These are phyloP conservation scores for Gamsiella multidivaricata DNA, from an alignment of 192 early-diverging fungal species.

Conservation along the genomic window DNA sequence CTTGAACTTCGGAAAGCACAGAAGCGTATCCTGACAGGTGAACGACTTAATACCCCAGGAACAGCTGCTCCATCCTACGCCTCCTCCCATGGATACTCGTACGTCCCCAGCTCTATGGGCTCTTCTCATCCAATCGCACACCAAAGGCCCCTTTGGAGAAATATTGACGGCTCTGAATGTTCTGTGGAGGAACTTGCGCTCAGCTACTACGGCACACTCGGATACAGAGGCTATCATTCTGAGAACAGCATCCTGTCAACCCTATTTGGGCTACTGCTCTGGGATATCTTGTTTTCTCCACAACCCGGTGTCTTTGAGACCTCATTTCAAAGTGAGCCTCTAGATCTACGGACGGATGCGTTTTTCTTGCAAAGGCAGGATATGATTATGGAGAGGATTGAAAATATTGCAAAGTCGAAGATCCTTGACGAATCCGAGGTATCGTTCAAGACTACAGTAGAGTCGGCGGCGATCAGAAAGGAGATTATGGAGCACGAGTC, in stretches of 20 bases:
- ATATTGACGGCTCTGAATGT: constrained; percentile 68
- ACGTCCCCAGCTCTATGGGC: constrained; percentile 28
- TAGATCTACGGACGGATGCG: constrained; percentile 73
- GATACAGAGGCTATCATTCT: constrained; percentile 71
- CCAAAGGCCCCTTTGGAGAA: constrained; percentile 55
- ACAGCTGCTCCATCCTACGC: constrained; percentile 44
- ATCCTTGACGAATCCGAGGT: background rate
- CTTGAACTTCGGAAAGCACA: constrained; percentile 45
- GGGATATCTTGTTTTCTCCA: constrained; percentile 74
- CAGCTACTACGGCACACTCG: constrained; percentile 69
- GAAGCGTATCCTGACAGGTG: constrained; percentile 54
- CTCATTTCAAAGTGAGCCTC: constrained; percentile 71
- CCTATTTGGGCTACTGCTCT: constrained; percentile 73
- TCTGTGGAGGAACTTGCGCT: constrained; percentile 73
- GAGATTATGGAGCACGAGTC: too few species aligned
- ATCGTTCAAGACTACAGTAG: too few species aligned
- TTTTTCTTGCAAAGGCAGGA: constrained; percentile 59
- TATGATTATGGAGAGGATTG: constrained; percentile 31
- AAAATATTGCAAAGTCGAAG: constrained; percentile 47
- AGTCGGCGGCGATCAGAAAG: background rate
- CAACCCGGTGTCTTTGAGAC: constrained; percentile 77
- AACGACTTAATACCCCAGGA: constrained; percentile 53
- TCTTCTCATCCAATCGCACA: constrained; percentile 13
- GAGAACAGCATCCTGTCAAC: constrained; percentile 72
- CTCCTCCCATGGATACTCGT: constrained; percentile 32